Evolutionary conservation across 139 green algal species (phyloP).

Genomic region (Protoeuglena noctilucae): DNA sequence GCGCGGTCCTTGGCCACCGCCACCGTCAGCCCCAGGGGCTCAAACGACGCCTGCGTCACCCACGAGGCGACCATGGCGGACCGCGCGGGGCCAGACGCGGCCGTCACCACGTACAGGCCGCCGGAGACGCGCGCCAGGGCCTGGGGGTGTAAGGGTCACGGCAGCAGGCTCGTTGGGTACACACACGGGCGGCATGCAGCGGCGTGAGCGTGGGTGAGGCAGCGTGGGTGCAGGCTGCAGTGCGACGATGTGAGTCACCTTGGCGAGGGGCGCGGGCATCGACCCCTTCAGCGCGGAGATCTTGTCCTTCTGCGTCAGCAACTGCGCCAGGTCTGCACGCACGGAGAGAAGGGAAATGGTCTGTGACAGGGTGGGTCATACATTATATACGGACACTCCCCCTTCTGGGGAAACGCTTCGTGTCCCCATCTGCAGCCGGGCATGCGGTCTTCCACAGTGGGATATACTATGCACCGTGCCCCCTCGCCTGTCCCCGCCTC

Average conservation of each 20-base stretch:
- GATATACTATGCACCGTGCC: too few species aligned
- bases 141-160: too few species aligned
- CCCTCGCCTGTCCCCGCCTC: slow-evolving; percentile 78
- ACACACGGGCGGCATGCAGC: too few species aligned
- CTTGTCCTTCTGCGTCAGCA: slow-evolving; percentile 58
- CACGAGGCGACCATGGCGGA: slow-evolving; percentile 45
- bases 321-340: slow-evolving; percentile 31
- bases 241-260: slow-evolving; percentile 14
- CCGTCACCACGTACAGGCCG: slow-evolving; percentile 88
- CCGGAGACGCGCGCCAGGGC: slow-evolving; percentile 62
- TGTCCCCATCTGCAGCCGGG: too few species aligned
- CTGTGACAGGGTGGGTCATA: too few species aligned
- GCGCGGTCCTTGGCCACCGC: slow-evolving; percentile 93
- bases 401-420: too few species aligned
- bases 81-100: slow-evolving; percentile 41
- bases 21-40: slow-evolving; percentile 87
- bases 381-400: too few species aligned
- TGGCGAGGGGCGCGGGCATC: slow-evolving; percentile 50
- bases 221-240: too few species aligned
- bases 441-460: too few species aligned
- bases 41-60: slow-evolving; percentile 73
- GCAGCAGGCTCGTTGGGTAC: too few species aligned
- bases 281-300: slow-evolving; percentile 54
- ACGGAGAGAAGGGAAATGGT: too few species aligned
- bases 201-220: too few species aligned